Conservation (phyloP, 2,329 filamentous ascomycete genomes). For the Teratosphaeria destructans region DNA sequence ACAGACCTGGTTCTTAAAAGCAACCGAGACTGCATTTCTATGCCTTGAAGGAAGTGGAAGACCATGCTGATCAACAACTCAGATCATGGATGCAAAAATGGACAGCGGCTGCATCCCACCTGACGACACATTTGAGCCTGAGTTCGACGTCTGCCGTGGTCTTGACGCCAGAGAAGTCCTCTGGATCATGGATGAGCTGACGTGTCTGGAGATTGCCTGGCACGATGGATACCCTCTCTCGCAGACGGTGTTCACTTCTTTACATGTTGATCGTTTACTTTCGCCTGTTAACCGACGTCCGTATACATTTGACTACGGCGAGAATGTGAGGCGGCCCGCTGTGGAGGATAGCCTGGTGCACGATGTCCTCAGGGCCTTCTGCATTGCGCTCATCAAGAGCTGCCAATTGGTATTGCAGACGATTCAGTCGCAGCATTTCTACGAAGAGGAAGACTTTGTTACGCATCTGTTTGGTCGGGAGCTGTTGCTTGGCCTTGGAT, state of each 20-base stretch:
- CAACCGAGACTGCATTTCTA: neutral
- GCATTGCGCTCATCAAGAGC: slow-evolving; percentile 70
- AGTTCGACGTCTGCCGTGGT: slow-evolving; percentile 26
- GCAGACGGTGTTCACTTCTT: slow-evolving; percentile 85
- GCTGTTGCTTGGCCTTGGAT: slow-evolving; percentile 56
- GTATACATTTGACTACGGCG: slow-evolving; percentile 32
- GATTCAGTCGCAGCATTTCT: slow-evolving; percentile 76
- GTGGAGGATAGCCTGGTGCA: slow-evolving; percentile 39
- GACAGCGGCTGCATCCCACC: slow-evolving; percentile 77
- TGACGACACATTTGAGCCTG: slow-evolving; percentile 71
- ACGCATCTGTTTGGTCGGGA: slow-evolving; percentile 79
- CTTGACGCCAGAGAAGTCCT: slow-evolving; percentile 56
- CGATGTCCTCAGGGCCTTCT: slow-evolving; percentile 71
- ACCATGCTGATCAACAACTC: slow-evolving; percentile 4
- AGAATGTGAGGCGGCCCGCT: slow-evolving; percentile 12
- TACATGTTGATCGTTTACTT: slow-evolving; percentile 77
- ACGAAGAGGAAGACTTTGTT: slow-evolving; percentile 97
- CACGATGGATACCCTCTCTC: slow-evolving; percentile 91
- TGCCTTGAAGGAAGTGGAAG: neutral
- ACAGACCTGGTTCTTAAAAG: neutral
- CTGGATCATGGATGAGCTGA: slow-evolving; percentile 86
- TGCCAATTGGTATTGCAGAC: slow-evolving; percentile 69
- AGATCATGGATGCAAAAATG: slow-evolving; percentile 99
- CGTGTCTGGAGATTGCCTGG: slow-evolving; percentile 95
- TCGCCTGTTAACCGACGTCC: slow-evolving; percentile 44